A percentile compares a stretch with the other conserved stretches of the same genome.
phyloP scores from a whole-genome alignment of 495 filamentous ascomycete species.

The Aspergillus funiculosus region DNA sequence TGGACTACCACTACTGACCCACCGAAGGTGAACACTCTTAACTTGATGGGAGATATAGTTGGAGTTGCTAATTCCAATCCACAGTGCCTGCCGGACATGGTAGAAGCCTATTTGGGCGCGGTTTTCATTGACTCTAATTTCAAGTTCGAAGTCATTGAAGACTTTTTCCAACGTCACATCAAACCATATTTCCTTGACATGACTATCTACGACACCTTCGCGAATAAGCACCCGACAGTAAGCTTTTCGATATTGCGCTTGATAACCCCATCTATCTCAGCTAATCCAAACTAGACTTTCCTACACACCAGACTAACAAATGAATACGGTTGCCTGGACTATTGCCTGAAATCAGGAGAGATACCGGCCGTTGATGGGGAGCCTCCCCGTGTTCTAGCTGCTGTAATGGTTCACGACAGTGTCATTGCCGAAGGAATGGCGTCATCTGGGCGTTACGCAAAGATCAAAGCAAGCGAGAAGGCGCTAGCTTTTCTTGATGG shows the following conservation, averaged over 20 bases:
- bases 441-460: conserved; percentile 63
- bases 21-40: conserved; percentile 53
- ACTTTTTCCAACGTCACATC: conserved; percentile 70
- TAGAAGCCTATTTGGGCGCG: conserved; percentile 86
- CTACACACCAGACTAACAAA: conserved; percentile 47
- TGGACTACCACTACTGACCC: conserved; percentile 67
- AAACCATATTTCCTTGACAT: conserved; percentile 82
- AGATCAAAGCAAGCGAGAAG: conserved; percentile 63
- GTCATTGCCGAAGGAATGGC: conserved; percentile 58
- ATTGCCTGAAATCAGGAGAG: conserved; percentile 49
- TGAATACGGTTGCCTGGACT: conserved; percentile 50
- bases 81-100: conserved; percentile 75
- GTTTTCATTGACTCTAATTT: conserved; percentile 89
- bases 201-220: conserved; percentile 79
- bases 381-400: conserved; percentile 55
- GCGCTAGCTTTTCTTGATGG: conserved; percentile 55
- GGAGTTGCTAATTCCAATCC: conserved; percentile 2
- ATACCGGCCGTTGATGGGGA: conserved; percentile 41
- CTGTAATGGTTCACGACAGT: conserved; percentile 68
- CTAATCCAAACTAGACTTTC: conserved; percentile 39
- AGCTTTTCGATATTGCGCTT: conserved; percentile 22
- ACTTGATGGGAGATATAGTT: not conserved
- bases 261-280: conserved; percentile 31
- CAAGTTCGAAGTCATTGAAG: conserved; percentile 63
- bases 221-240: conserved; percentile 77